Evolutionary conservation across 2,329 filamentous ascomycete genomes (phyloP).

Genomic region (Colletotrichum brevisporum): DNA sequence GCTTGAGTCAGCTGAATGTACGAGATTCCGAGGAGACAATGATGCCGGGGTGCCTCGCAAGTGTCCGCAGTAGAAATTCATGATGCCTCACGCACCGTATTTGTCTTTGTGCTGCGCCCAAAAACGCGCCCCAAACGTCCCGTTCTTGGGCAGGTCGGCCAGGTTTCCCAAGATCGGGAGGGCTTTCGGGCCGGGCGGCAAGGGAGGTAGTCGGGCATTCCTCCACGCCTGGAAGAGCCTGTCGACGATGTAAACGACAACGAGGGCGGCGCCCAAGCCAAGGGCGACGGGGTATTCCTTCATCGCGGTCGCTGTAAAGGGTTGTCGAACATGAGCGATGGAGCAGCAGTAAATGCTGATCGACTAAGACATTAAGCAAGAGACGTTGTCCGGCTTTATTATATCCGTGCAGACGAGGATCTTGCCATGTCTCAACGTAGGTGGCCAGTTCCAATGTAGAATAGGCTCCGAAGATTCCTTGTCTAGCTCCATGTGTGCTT

Average conservation of each 20-base stretch:
- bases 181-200: constrained; percentile 48
- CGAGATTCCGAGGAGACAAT: too few relatives aligned
- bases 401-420: too few relatives aligned
- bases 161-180: constrained; percentile 62
- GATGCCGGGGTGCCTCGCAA: too few relatives aligned
- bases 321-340: not conserved
- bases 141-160: constrained; percentile 55
- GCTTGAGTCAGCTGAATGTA: too few relatives aligned
- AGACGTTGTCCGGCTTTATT: too few relatives aligned
- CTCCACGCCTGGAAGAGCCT: constrained; percentile 1
- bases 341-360: too few relatives aligned
- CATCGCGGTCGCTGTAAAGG: not conserved
- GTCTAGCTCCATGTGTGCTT: too few relatives aligned
- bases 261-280: constrained; percentile 13
- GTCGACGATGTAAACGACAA: not conserved
- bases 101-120: constrained; percentile 52
- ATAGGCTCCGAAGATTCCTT: too few relatives aligned
- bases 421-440: too few relatives aligned
- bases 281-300: not conserved
- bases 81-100: constrained; percentile 41
- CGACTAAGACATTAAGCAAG: too few relatives aligned
- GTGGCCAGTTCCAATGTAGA: too few relatives aligned
- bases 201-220: not conserved
- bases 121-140: constrained; percentile 48
- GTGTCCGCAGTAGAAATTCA: too few relatives aligned